Evolutionary conservation across 2,329 filamentous ascomycete species (phyloP).

Genomic region (Venturia oleaginea): DNA sequence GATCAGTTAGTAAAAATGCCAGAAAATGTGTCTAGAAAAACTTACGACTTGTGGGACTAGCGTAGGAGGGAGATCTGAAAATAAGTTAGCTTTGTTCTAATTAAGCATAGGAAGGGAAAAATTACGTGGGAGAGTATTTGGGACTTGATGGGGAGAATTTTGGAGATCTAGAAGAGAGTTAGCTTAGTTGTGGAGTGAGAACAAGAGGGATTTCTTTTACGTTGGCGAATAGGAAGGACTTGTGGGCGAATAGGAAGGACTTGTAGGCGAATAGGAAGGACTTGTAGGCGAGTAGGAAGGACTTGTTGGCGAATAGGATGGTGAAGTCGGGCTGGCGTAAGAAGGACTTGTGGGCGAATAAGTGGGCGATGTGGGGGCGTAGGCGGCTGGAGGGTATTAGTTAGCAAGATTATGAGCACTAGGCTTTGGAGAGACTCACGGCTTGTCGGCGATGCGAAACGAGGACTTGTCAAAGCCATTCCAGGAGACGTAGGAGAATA

Average conservation of each 20-base stretch:
- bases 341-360: slow-evolving; percentile 20
- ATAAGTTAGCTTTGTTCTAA: too few species aligned
- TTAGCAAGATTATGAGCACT: background rate
- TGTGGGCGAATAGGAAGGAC: slow-evolving; percentile 26
- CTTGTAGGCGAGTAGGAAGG: slow-evolving; percentile 43
- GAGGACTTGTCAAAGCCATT: slow-evolving; percentile 42
- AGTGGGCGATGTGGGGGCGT: too few species aligned
- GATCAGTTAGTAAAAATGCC: too few species aligned
- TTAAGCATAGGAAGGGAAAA: too few species aligned
- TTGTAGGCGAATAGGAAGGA: slow-evolving; percentile 39
- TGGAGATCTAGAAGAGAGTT: too few species aligned
- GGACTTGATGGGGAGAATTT: slow-evolving; percentile 15
- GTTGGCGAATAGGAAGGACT: slow-evolving; percentile 19
- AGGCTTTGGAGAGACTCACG: background rate
- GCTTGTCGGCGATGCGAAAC: slow-evolving; percentile 38
- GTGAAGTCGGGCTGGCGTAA: too few species aligned
- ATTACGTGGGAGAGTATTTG: too few species aligned
- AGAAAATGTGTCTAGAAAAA: too few species aligned
- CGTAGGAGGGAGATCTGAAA: too few species aligned
- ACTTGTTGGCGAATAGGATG: slow-evolving; percentile 46
- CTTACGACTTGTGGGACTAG: slow-evolving; percentile 33
- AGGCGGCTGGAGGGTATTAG: background rate
- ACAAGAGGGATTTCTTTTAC: too few species aligned
- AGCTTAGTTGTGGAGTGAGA: too few species aligned
- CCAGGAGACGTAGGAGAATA: slow-evolving; percentile 36